Evolutionary conservation across 768 basidiomycete genomes (phyloP), one percentile per base, ranked within the genome.

Genomic region (Gautieria morchelliformis): DNA sequence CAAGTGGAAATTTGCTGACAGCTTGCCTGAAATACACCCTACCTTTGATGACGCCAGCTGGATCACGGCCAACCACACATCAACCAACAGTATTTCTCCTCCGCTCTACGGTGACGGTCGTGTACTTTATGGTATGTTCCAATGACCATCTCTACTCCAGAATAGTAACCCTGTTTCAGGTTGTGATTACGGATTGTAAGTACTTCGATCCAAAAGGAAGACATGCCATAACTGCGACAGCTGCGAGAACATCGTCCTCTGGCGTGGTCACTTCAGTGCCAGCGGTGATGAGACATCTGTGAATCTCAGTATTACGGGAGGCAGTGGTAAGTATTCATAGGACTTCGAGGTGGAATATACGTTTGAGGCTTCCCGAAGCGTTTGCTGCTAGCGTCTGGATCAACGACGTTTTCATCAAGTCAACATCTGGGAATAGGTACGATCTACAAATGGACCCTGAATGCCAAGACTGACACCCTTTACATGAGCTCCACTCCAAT

Each of bases 351-450:
- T 55, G 12, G 17, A 12, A 41, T 6, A 27, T 15, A 24, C 1
- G 1, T 9, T 22, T 35, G 22, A 52, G 42, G 9, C 37, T 30
- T 19, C 30, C 45, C 4, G 63, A 35, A 84, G 88, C 84, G 5
- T 92, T 92, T 62, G 87, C 89, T 30, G 87, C 87, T 3, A 87
- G 85, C 52, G 82, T 91, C 14, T 91, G 87, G 85, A 71, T 88
- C 32, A 92, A 92, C 61, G 69, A 83, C 59, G 73, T 77, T 4
- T 89, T 90, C 72, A 67, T 92, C 46, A 74, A 74, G 9, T 88
- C 87, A 1, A 82, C 87, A 0, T 86, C 81, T 59, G 86, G 86
- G 71, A 45, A 57, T 35, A 88, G 46, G 79, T 55, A 24, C 14
- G n/a, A 30, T 30, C 33, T n/a, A 39, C 22, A 35, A 12, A 11